These are phyloP conservation scores for Salvia splendens DNA, from an alignment of 257 asterid species.

Conservation along the genomic window DNA sequence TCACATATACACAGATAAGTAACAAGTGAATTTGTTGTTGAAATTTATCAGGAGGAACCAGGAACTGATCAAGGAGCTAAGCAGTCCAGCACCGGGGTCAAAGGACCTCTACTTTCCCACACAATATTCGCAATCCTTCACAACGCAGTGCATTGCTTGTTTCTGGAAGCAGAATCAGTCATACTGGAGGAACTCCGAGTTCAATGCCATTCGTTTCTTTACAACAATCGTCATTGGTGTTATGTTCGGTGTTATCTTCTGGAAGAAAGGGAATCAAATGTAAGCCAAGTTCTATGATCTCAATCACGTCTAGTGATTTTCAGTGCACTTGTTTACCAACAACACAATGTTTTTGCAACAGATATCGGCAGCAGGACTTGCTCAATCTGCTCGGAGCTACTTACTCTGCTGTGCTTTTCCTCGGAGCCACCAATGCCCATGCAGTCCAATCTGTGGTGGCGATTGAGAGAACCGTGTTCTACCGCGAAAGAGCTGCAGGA, in stretches of 20 bases:
- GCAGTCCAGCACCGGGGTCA: constrained; percentile 41
- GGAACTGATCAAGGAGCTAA: constrained; percentile 38
- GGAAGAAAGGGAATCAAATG: constrained; percentile 46
- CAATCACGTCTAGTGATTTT: neutral
- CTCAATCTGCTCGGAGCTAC: constrained; percentile 75
- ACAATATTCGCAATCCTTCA: constrained; percentile 45
- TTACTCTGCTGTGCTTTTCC: constrained; percentile 78
- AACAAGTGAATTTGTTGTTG: neutral
- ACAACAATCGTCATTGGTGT: constrained; percentile 38
- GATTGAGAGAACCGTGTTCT: constrained; percentile 75
- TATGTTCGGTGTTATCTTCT: constrained; percentile 66
- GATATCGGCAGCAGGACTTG: constrained; percentile 70
- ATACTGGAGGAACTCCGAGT: constrained; percentile 56
- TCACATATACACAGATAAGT: neutral
- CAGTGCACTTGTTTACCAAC: neutral
- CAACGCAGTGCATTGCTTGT: constrained; percentile 53
- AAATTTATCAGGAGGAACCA: constrained; percentile 37
- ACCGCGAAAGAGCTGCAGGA: constrained; percentile 91
- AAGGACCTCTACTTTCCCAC: constrained; percentile 42
- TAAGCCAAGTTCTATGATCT: constrained; percentile 23
- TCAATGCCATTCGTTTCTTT: constrained; percentile 56
- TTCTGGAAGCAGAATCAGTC: constrained; percentile 54
- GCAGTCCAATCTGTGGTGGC: constrained; percentile 78
- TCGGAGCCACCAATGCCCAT: constrained; percentile 76
- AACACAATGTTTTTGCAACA: constrained; percentile 27